phyloP scores from a whole-genome alignment of 2,329 filamentous ascomycete genomes.

The Lojkania enalia region DNA sequence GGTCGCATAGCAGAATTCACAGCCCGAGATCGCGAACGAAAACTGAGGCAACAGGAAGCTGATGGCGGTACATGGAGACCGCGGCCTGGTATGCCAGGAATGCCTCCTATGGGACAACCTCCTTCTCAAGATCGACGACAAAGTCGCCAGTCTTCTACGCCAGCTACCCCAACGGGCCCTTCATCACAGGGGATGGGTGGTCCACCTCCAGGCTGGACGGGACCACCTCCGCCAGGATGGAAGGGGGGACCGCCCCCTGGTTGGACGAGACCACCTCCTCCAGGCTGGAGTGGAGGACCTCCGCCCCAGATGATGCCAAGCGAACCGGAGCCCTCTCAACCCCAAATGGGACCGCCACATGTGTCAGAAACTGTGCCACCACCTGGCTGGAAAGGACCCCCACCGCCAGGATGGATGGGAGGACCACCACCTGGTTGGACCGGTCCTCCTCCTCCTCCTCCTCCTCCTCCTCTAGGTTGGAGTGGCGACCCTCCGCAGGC shows the following conservation, averaged over 20 bases:
- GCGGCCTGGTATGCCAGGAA: conserved; percentile 51
- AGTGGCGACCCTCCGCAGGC: conserved; percentile 11
- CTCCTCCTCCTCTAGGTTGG: conserved; percentile 12
- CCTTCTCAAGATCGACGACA: conserved; percentile 14
- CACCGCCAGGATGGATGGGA: conserved; percentile 2
- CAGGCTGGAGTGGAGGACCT: conserved; percentile 11
- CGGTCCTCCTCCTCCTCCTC: conserved; percentile 6
- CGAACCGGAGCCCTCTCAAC: no score
- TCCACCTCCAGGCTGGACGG: conserved; percentile 17
- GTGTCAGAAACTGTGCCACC: no score
- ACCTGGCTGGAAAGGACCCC: conserved; percentile 7
- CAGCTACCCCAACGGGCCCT: conserved; percentile 30
- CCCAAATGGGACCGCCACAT: no score
- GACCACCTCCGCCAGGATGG: conserved; percentile 4
- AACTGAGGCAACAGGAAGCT: conserved; percentile 67
- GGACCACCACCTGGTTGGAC: not conserved
- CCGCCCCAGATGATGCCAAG: no score
- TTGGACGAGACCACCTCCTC: conserved; percentile 4
- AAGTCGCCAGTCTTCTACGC: conserved; percentile 22
- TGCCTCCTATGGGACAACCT: conserved; percentile 44
- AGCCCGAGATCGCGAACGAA: conserved; percentile 75
- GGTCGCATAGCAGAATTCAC: conserved; percentile 79
- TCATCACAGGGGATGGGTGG: conserved; percentile 27
- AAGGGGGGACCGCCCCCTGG: not conserved
- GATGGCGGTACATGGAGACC: conserved; percentile 62